These are phyloP conservation scores for Saussurea involucrata DNA, from an alignment of 129 eudicot genomes.

Conservation along the genomic window DNA sequence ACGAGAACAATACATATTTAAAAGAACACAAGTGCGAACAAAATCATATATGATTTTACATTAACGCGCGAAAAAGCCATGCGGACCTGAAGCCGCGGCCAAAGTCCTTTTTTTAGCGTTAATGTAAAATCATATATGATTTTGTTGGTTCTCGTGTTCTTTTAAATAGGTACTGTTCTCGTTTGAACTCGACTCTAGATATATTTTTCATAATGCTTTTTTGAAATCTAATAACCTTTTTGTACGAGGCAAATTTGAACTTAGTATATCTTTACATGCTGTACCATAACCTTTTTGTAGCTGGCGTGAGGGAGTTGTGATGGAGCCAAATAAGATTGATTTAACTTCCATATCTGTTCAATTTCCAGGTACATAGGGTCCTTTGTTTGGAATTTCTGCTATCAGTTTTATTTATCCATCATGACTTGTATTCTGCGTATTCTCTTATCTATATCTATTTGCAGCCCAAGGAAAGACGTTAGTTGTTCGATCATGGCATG, in stretches of 20 bases:
- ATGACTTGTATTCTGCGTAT: neutral
- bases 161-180: too few relatives aligned
- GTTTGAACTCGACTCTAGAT: too few relatives aligned
- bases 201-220: neutral
- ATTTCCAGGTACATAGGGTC: slow-evolving; percentile 64
- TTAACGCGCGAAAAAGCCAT: too few relatives aligned
- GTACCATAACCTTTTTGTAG: slow-evolving; percentile 35
- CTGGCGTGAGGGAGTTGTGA: slow-evolving; percentile 89
- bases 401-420: neutral
- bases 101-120: too few relatives aligned
- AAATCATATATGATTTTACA: too few relatives aligned
- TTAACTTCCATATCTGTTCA: slow-evolving; percentile 55
- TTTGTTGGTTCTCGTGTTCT: too few relatives aligned
- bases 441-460: slow-evolving; percentile 5
- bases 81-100: too few relatives aligned
- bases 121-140: too few relatives aligned
- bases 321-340: slow-evolving; percentile 68
- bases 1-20: too few relatives aligned
- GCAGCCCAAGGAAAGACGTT: slow-evolving; percentile 67
- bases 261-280: neutral
- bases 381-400: neutral
- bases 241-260: neutral
- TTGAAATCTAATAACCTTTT: neutral
- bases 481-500: slow-evolving; percentile 66
- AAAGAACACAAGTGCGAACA: too few relatives aligned